These are phyloP conservation scores for Candida glucosophila DNA, from an alignment of 1,139 yeast species.

Conservation along the genomic window DNA sequence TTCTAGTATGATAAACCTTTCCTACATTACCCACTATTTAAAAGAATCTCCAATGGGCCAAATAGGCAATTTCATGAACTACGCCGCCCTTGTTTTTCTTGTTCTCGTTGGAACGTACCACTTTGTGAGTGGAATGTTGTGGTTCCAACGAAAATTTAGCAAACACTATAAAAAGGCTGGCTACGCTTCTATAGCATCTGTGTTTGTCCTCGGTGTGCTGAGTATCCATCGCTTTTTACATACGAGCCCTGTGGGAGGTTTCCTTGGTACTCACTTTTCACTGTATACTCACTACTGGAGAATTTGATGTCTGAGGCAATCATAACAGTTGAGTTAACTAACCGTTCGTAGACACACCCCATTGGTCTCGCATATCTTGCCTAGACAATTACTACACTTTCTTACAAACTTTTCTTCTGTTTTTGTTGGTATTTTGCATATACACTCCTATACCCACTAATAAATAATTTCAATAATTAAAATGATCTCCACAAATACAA, in stretches of 20 bases:
- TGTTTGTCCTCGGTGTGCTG: conserved; percentile 17
- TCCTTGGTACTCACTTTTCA: conserved; percentile 20
- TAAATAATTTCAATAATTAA: too few relatives aligned
- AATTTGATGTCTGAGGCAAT: conserved; percentile 5
- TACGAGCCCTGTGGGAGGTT: conserved; percentile 16
- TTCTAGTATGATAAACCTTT: conserved; percentile 46
- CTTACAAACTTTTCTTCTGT: too few relatives aligned
- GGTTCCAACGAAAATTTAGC: conserved; percentile 20
- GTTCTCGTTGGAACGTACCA: conserved; percentile 26
- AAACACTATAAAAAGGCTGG: conserved; percentile 26
- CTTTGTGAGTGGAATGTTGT: conserved; percentile 26
- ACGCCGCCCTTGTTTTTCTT: conserved; percentile 11
- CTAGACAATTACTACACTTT: too few relatives aligned
- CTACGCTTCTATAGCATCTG: conserved; percentile 18
- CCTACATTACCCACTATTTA: conserved; percentile 42
- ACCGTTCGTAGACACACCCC: too few relatives aligned
- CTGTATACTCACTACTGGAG: conserved; percentile 13
- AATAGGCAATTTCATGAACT: conserved; percentile 15
- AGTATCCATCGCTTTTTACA: conserved; percentile 17
- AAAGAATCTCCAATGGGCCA: conserved; percentile 10
- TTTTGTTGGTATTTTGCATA: too few relatives aligned
- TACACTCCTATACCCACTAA: too few relatives aligned
- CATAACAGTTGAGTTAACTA: too few relatives aligned
- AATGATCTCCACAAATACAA: too few relatives aligned
- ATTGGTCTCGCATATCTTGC: too few relatives aligned